Evolutionary conservation across 2,329 filamentous ascomycete genomes (phyloP).

Genomic region (Ceratocystis ficicola): DNA sequence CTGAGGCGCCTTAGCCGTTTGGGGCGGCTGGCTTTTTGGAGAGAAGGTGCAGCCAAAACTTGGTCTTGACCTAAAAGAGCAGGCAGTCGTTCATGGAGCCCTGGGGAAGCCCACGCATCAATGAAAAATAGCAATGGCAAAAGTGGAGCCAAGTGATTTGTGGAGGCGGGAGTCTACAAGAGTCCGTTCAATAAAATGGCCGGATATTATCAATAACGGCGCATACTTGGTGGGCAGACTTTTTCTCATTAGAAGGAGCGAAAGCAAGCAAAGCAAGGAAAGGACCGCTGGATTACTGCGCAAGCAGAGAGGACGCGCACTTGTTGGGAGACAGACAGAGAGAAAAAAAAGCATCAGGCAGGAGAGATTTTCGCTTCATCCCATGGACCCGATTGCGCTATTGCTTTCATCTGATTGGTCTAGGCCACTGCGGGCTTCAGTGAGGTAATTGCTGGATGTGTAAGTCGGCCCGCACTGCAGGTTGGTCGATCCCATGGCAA

Average conservation of each 20-base stretch:
- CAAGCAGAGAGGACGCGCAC: neutral
- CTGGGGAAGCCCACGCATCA: neutral
- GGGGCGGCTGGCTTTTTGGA: neutral
- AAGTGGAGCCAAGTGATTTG: neutral
- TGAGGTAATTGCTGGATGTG: conserved; percentile 12
- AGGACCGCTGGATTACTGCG: neutral
- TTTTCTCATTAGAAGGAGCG: neutral
- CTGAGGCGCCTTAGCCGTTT: neutral
- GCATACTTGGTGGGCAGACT: neutral
- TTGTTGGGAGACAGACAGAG: neutral
- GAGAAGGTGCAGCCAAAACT: neutral
- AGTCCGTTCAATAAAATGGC: neutral
- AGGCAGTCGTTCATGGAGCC: neutral
- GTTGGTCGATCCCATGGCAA: conserved; percentile 4
- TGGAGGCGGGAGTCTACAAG: neutral
- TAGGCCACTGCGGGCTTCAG: neutral
- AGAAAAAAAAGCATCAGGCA: neutral
- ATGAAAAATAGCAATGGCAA: neutral
- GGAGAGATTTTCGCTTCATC: neutral
- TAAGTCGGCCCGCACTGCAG: conserved; percentile 7
- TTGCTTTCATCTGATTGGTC: neutral
- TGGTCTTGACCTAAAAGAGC: neutral
- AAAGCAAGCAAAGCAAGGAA: neutral
- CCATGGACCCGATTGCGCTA: neutral
- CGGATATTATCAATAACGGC: neutral